Evolutionary conservation across 768 basidiomycete genomes (phyloP), one percentile per base, ranked within the genome.

Genomic region (Tricholoma furcatifolium): DNA sequence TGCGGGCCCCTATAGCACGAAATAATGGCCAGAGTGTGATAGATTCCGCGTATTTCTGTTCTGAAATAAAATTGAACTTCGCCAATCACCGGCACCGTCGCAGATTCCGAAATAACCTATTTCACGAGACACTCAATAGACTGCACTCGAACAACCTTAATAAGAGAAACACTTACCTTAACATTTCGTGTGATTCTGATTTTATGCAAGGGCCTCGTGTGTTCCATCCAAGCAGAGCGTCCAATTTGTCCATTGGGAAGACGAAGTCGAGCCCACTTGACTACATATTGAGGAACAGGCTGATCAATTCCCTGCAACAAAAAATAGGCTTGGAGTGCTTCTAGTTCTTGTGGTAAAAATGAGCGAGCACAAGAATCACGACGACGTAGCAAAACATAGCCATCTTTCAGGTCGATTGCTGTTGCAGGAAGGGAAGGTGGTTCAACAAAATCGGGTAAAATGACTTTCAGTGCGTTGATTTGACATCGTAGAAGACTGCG

Each of bases 351-450:
- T 6, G 23, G 42, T 27, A n/a, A 10, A 43, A 5, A 43, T n/a
- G n/a, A 11, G 42, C 42, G 7, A 2, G 42, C 20, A 36, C 10
- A 7, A 10, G n/a, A 38, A 18, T 54, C 32, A 12, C 23, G 35
- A 5, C 8, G 12, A 20, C 47, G 10, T 4, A 55, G 45, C 2
- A 55, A 21, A 23, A 50, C 23, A 40, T 55, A 55, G 6, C 43
- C 54, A 24, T 20, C 24, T 4, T 49, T 49, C 15, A 55, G 35
- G 35, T 40, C 43, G 38, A 50, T 38, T 12, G 54, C 32, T n/a
- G 43, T 43, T 3, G 14, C 27, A 32, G 54, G 54, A 3, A 55
- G 39, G 21, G 9, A 10, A 15, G 20, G 20, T n/a, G n/a, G n/a
- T n/a, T n/a, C n/a, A n/a, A n/a, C n/a, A n/a, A n/a, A n/a, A n/a